Conservation (phyloP, 192 early-diverging fungal genomes). For the Podila minutissima region DNA sequence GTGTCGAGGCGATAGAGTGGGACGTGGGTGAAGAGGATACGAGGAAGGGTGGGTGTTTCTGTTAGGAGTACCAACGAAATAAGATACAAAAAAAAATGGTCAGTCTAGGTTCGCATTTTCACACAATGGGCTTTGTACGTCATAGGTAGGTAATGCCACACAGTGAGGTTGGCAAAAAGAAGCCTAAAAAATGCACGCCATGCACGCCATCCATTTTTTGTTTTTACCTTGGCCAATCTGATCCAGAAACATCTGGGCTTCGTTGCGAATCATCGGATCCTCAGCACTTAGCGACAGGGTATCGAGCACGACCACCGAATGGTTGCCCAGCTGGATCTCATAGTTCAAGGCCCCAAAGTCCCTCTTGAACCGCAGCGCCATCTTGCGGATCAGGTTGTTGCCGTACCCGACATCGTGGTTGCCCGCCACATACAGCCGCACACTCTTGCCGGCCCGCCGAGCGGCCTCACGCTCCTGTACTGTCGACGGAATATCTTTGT, state of each 20-base stretch:
- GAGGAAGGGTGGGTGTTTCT: slow-evolving; percentile 43
- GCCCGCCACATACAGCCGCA: slow-evolving; percentile 77
- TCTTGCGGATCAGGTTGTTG: slow-evolving; percentile 55
- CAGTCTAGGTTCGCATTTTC: background rate
- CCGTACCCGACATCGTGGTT: slow-evolving; percentile 96
- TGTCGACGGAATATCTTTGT: slow-evolving; percentile 9
- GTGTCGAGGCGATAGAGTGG: slow-evolving; percentile 79
- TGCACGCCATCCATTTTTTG: too few relatives aligned
- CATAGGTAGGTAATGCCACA: too few relatives aligned
- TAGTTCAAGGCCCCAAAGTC: slow-evolving; percentile 68
- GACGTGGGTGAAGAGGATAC: slow-evolving; percentile 88
- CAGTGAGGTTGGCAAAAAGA: too few relatives aligned
- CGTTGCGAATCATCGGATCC: slow-evolving; percentile 52
- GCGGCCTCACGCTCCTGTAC: slow-evolving; percentile 15
- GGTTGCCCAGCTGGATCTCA: slow-evolving; percentile 60
- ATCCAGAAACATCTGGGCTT: slow-evolving; percentile 62
- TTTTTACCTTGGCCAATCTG: slow-evolving; percentile 50
- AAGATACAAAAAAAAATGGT: background rate
- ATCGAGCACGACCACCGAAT: slow-evolving; percentile 79
- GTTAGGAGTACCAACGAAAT: background rate
- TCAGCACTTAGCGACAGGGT: slow-evolving; percentile 73
- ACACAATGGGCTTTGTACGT: too few relatives aligned
- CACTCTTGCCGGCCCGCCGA: slow-evolving; percentile 26
- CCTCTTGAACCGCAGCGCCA: slow-evolving; percentile 57
- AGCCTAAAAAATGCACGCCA: too few relatives aligned